Evolutionary conservation across 2,329 filamentous ascomycete genomes (phyloP), one percentile per base, ranked within the genome.

Genomic region (Pseudocercospora fijiensis): DNA sequence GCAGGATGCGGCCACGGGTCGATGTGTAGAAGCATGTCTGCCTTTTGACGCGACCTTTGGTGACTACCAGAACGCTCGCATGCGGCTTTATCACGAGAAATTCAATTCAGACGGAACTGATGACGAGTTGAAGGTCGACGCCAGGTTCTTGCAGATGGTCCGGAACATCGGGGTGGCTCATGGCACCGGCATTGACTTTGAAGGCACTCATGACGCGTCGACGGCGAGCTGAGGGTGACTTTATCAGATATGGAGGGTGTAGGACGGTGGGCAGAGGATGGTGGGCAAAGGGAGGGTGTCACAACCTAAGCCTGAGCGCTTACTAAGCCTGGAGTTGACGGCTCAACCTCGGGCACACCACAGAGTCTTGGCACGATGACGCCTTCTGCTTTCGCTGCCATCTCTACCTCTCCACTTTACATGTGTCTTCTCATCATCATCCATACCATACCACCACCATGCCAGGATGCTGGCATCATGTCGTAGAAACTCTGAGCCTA

Each of bases 31-130:
- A 43, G 55, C 55, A 22, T 24, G 10, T 18, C 55, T 57, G 18
- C 55, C 55, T 24, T 57, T 57, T 13, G 55, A 57, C 22, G 55
- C 55, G 2, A 57, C 55, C 18, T 57, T 57, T 43, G 55, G 55
- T 8, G 55, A 57, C 27, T 57, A 57, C 24, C 55, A 57, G 27
- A 57, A 57, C 16, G 55, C 55, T 22, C 30, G 55, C n/a, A 57
- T 57, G 55, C 55, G 55, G 4, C 43, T 57, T 10, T 24, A 24
- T 30, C 55, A 57, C 37, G 55, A 57, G 30, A 57, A 57, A 13
- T 57, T 57, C 28, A 43, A 57, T 9, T 41, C 55, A 41, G 55
- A 57, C 24, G 55, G 55, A 2, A 57, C 55, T 18, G 30, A 24
- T 16, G 30, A 41, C 5, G 55, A 57, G 30, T 24, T 57, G 30